Conservation (phyloP, 2,329 filamentous ascomycete species). For the Colletotrichum tabaci region DNA sequence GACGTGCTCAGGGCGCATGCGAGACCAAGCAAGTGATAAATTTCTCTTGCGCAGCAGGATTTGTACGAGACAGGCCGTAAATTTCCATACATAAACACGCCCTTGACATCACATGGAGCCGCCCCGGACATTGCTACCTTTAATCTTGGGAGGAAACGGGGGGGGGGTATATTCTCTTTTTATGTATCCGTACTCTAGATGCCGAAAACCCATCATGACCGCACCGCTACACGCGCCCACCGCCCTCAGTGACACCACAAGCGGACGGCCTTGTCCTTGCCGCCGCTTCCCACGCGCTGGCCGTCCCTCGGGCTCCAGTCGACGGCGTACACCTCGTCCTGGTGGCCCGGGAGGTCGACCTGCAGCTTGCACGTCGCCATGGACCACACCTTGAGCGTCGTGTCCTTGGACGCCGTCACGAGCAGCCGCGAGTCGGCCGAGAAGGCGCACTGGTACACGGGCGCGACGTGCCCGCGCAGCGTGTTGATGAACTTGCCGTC, state of each 20-base stretch:
- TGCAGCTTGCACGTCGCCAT: conserved; percentile 87
- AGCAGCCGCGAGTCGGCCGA: conserved; percentile 92
- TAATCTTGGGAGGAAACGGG: conserved; percentile 1
- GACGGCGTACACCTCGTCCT: conserved; percentile 93
- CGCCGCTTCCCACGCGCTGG: conserved; percentile 88
- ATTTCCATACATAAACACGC: too few species aligned
- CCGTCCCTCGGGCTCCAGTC: conserved; percentile 93
- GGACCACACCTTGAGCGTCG: conserved; percentile 95
- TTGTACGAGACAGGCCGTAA: too few species aligned
- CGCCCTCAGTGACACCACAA: conserved; percentile 73
- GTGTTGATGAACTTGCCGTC: conserved; percentile 87
- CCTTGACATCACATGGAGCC: not conserved
- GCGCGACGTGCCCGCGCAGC: conserved; percentile 87
- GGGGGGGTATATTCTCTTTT: conserved; percentile 41
- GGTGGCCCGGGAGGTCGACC: conserved; percentile 87
- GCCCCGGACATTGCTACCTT: not conserved
- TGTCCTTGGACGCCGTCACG: conserved; percentile 91
- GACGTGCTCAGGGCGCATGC: not conserved
- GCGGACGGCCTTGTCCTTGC: conserved; percentile 87
- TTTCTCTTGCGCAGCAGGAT: too few species aligned
- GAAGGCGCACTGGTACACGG: conserved; percentile 94
- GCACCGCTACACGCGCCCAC: not conserved
- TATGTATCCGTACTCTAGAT: conserved; percentile 33
- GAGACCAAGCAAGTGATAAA: not conserved
- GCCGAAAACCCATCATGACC: conserved; percentile 19